Percentiles rank a stretch among this genome's conserved stretches.
Evolutionary conservation across 257 asterid genomes (phyloP).

Genomic region (Cordia subcordata): DNA sequence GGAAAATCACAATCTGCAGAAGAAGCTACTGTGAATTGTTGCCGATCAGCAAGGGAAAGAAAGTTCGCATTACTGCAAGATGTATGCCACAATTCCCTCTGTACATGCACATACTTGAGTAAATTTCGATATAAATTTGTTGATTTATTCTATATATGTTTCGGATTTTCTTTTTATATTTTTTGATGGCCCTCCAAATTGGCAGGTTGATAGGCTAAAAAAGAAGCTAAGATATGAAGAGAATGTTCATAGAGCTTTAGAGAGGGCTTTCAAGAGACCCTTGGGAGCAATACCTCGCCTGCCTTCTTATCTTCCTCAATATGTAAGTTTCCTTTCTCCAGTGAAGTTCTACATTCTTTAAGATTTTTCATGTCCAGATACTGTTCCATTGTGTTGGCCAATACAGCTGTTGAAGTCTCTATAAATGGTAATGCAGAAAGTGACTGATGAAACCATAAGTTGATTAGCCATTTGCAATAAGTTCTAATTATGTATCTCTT

Average conservation of each 20-base stretch:
- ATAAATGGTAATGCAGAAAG: too few relatives aligned
- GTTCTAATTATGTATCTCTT: background rate
- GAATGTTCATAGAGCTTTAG: conserved; percentile 79
- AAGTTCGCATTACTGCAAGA: conserved; percentile 74
- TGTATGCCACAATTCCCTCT: conserved; percentile 23
- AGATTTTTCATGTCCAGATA: background rate
- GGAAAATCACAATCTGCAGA: conserved; percentile 30
- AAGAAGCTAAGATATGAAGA: conserved; percentile 82
- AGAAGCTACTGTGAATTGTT: conserved; percentile 29
- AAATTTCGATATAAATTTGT: background rate
- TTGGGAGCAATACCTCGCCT: conserved; percentile 89
- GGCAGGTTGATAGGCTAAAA: conserved; percentile 85
- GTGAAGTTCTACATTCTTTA: background rate
- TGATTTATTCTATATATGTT: background rate
- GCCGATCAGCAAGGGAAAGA: conserved; percentile 50
- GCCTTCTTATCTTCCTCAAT: conserved; percentile 89
- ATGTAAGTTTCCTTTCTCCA: conserved; percentile 34
- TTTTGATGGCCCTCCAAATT: conserved; percentile 9
- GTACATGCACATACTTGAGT: background rate
- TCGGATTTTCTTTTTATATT: background rate
- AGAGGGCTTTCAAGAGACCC: conserved; percentile 81
- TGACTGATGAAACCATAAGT: too few relatives aligned
- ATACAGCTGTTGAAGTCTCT: too few relatives aligned
- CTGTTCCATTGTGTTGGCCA: background rate
- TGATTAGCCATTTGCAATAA: background rate